Base-by-base conservation (phyloP, 495 filamentous ascomycete species). In the Annulohypoxylon bovei region DNA sequence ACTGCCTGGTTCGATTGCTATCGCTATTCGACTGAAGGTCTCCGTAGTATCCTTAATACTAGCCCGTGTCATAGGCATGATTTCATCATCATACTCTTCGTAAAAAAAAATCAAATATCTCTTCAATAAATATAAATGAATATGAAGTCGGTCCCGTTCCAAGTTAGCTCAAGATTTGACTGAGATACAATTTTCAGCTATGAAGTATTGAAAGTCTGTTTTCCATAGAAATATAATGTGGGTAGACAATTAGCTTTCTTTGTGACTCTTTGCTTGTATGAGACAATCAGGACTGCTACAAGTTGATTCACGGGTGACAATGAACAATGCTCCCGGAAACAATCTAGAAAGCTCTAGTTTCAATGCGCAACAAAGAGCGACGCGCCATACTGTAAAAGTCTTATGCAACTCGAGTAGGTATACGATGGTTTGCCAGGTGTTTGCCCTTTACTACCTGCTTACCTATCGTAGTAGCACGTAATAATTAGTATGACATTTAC, bases 291-390 rank as follows among this genome's bases (percentile, higher is more conserved):
- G 22, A 40, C 12, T 6, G 52, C 56, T 16, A 42, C 65, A 62
- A 39, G 16, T 62, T 42, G 46, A 42, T 64, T 67, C 23, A 32
- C 22, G 30, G 57, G 39, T 33, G 30, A 67, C 53, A 72, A 67
- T 59, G 46, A 40, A 47, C 12, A 18, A 47, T 39, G 39, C 0
- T 60, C 35, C 69, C 64, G 69, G 54, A 72, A 72, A 55, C 69
- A 67, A 56, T 23, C 46, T n/a, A 33, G 30, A 55, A 59, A 30
- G 1, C 46, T 44, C 39, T 33, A 32, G 25, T 14, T 25, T 2
- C 30, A 16, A 22, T 40, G 11, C 37, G 9, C 9, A 52, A 71
- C 62, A 66, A 71, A 71, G 62, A 52, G n/a, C n/a, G 12, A 18
- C 11, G 8, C 27, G 6, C 6, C 0, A 12, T 40, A 49, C 2